Evolutionary conservation across 352 stramenopile species (phyloP).

Genomic region (Globisporangium canariense): DNA sequence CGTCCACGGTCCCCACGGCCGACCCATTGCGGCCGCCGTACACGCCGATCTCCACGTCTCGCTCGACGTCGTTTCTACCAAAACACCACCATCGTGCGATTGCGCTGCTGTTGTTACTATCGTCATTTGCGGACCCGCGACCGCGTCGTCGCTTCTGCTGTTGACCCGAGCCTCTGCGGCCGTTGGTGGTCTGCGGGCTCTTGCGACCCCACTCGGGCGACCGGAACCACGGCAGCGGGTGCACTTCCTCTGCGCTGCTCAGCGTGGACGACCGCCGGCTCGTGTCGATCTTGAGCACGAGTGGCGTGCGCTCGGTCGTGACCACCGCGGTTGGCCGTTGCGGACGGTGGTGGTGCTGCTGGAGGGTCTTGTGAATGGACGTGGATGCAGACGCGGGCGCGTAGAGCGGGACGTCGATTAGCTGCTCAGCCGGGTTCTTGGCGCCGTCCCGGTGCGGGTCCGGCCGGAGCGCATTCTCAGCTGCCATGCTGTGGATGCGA

Average conservation of each 20-base stretch:
- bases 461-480: conserved; percentile 5
- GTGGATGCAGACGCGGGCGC: neutral
- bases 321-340: conserved; percentile 15
- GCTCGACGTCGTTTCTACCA: neutral
- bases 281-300: conserved; percentile 39
- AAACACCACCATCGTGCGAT: neutral
- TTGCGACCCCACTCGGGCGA: conserved; percentile 54
- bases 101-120: neutral
- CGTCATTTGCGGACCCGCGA: neutral
- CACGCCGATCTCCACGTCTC: conserved; percentile 45
- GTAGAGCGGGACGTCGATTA: conserved; percentile 8
- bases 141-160: conserved; percentile 11
- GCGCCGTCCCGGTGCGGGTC: conserved; percentile 8
- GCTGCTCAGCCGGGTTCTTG: conserved; percentile 14
- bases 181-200: conserved; percentile 10
- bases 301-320: conserved; percentile 26
- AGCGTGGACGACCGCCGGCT: neutral
- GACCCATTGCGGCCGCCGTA: conserved; percentile 15
- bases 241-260: conserved; percentile 41
- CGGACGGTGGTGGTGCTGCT: neutral
- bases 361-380: neutral
- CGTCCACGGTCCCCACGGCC: conserved; percentile 19
- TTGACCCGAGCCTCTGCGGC: conserved; percentile 11
- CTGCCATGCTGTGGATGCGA: conserved; percentile 1
- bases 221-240: conserved; percentile 77